Base-by-base conservation (phyloP, 768 basidiomycete species). In the Boletellus ananas region DNA sequence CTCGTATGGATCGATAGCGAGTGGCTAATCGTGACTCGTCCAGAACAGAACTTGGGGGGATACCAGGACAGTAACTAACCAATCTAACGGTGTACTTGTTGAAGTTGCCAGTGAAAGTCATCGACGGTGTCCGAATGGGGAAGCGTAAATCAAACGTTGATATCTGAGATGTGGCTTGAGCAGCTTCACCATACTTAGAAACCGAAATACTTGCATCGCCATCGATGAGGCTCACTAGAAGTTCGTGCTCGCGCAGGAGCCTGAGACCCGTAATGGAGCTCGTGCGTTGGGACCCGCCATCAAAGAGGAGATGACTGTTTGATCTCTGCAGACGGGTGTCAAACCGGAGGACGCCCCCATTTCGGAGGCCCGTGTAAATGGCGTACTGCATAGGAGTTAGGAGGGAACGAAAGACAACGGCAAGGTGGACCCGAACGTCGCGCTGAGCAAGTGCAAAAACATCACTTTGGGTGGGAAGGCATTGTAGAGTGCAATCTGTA, bases 91-190 rank as follows among this genome's bases (percentile, higher is more conserved):
- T 76, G 56, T 79, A 73, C 1, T 74, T 68, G 55, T 85, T 87
- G n/a, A 77, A 63, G 54, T 88, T 81, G 1, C 84, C 86, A 10
- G 62, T 54, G 51, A 81, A 81, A 6, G 61, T 55, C 45, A 76
- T 62, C 2, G 79, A 27, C 1, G 87, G 86, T 1, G 62, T 64
- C 12, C 56, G 55, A 31, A 69, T 62, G 40, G 74, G 64, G 55
- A 78, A 85, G 9, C 87, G 80, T 44, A 85, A 64, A 65, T 90
- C 87, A 52, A 78, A 84, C 3, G 75, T 68, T 40, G 78, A 74
- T 16, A 88, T 69, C 87, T 86, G 47, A 33, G 34, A 27, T 33
- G n/a, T 33, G 35, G n/a, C 3, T 4, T 60, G 7, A 55, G 41
- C 38, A 43, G 34, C 34, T 20, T 33, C 14, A 33, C 3, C 10